Evolutionary conservation across 306 rosid species (phyloP).

Genomic region (Purshia tridentata): DNA sequence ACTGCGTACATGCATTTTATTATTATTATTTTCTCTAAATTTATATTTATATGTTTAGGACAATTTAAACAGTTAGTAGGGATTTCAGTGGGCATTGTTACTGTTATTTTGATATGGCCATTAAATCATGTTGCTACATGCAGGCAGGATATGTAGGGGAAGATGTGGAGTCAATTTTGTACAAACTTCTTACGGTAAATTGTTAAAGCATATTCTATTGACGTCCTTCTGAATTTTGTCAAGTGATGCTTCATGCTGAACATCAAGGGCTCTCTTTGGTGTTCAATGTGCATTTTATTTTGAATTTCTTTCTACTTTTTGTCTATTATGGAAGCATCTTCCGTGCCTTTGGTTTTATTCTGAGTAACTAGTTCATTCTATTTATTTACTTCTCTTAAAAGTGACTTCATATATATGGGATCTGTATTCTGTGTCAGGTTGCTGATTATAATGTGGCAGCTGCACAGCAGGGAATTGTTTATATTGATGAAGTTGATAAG

Average conservation of each 20-base stretch:
- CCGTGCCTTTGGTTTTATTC: neutral
- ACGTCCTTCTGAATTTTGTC: neutral
- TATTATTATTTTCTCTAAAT: neutral
- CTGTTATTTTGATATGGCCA: constrained; percentile 15
- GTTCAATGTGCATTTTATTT: neutral
- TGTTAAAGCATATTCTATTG: constrained; percentile 1
- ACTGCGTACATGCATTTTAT: neutral
- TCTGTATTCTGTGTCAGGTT: constrained; percentile 49
- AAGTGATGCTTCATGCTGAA: neutral
- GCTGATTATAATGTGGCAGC: constrained; percentile 95
- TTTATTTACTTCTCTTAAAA: neutral
- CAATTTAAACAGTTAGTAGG: neutral
- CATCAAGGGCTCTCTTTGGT: neutral
- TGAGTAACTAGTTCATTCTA: neutral
- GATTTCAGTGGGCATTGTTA: constrained; percentile 8
- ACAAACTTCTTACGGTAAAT: constrained; percentile 86
- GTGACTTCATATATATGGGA: neutral
- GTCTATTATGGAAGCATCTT: neutral
- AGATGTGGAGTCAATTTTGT: constrained; percentile 93
- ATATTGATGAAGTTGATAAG: constrained; percentile 98
- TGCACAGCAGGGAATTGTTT: constrained; percentile 97
- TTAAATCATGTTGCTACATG: constrained; percentile 22
- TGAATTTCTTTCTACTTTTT: neutral
- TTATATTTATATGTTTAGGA: neutral
- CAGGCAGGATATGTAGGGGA: constrained; percentile 99